Base-by-base conservation (phyloP, 2,329 filamentous ascomycete genomes). In the Alternaria sp. region DNA sequence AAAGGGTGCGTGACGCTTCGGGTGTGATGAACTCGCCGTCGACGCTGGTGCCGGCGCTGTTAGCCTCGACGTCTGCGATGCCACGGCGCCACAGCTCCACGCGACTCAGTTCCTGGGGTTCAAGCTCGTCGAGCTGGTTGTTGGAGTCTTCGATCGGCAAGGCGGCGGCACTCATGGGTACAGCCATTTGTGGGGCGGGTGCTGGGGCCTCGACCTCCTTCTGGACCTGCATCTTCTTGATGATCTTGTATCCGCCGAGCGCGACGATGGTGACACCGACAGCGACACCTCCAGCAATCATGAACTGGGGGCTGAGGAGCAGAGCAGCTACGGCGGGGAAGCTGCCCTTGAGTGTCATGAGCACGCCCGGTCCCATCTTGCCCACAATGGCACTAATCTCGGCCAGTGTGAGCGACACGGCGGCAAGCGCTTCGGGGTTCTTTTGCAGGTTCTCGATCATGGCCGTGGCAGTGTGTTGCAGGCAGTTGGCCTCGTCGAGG, bases 161-260 rank as follows among this genome's bases (percentile, higher is more conserved):
- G 63, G 58, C 53, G 45, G 58, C 51, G 13, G 58, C 52, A 21
- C 59, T 58, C 45, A 56, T 52, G 13, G 64, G 51, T 41, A 68
- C 65, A 33, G 69, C 60, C 42, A 61, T 41, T 36, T 48, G 29
- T 23, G 44, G 31, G 48, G 44, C 31, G 2, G 24, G 63, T 14
- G 36, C 23, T 9, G 65, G 54, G 53, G 67, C 56, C 26, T 71
- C 69, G 28, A 77, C 74, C 9, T 72, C 73, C 33, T 80, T 79
- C 56, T 79, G 78, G 13, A 74, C 80, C 70, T 82, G 81, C 66
- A 98, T 91, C 68, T 88, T 89, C 83, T 97, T 96, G 79, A 99
- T 88, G 76, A 99, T 97, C 80, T 97, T 98, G 85, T 92, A 98
- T 5, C 95, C 94, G 53, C 95, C 95, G 60, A 99, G 92, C 76